These are phyloP conservation scores for Trifolium fragiferum DNA, from an alignment of 306 rosid species.

Conservation along the genomic window DNA sequence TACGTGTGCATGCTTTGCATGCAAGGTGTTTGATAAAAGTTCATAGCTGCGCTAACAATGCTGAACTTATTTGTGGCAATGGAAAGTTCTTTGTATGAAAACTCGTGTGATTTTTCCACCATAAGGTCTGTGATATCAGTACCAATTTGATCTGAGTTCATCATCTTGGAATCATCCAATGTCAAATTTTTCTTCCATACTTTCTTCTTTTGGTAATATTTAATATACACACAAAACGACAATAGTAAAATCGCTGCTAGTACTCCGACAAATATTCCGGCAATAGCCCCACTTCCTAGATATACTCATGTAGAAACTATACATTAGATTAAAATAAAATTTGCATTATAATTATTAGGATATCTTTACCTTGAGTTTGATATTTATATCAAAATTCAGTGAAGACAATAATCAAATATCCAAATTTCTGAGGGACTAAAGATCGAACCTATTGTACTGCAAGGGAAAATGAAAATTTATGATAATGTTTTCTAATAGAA, in stretches of 20 bases:
- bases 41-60: too few relatives aligned
- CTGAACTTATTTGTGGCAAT: constrained; percentile 76
- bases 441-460: background rate
- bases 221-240: background rate
- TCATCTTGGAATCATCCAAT: background rate
- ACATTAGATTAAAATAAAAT: background rate
- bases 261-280: constrained; percentile 1
- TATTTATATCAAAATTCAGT: background rate
- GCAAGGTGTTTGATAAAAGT: too few relatives aligned
- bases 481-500: background rate
- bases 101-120: constrained; percentile 69
- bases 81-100: constrained; percentile 75
- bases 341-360: background rate
- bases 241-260: constrained; percentile 32
- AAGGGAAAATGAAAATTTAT: background rate
- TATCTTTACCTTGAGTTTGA: background rate
- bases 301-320: constrained; percentile 9
- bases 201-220: background rate
- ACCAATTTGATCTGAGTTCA: background rate
- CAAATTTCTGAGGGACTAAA: background rate
- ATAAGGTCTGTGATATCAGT: constrained; percentile 28
- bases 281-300: background rate
- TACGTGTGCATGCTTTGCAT: too few relatives aligned
- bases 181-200: background rate
- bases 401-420: background rate